Evolutionary conservation across 345 rosid genomes (phyloP), one percentile per base, ranked within the genome.

Genomic region (Sonneratia alba): DNA sequence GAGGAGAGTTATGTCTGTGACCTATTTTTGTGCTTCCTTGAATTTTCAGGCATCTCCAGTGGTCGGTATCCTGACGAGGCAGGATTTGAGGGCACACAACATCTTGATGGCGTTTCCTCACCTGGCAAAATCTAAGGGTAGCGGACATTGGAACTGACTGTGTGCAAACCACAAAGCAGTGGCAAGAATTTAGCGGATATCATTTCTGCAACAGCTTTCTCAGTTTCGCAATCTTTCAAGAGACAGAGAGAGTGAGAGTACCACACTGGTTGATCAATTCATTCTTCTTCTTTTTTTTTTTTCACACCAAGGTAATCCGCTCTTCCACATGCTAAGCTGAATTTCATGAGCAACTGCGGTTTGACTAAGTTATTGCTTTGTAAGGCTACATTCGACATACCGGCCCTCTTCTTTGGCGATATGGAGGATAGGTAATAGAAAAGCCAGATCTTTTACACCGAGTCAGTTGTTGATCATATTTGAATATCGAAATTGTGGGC

Each of bases 1-100:
- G 36, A 42, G 32, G 16, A 53, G 55, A 53, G 36, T 47, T 36
- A 49, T 66, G 16, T n/a, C 10, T 0, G 16, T 42, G 48, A 68
- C 70, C 36, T 3, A 22, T 12, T 27, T 16, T 42, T 37, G 42
- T 43, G 36, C 21, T 16, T 43, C 0, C 4, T 68, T 21, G 40
- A n/a, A 40, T 45, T 24, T 84, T 91, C 27, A 38, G 98, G 82
- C 74, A 55, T 78, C 87, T 72, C 94, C 91, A 6, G 91, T 87
- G 27, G 71, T 87, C 6, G 96, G 98, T 55, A 84, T 93, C 78
- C 73, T 91, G 86, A 89, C 94, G 83, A 97, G 84, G 96, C 91
- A 81, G 97, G 22, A 93, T 70, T 81, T 93, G 69, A 82, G 85
- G 81, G 87, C 92, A 42, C 74, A 78, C 81, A 91, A 91, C 85